Evolutionary conservation across 257 asterid genomes (phyloP).

Genomic region (Osmanthus fragrans): DNA sequence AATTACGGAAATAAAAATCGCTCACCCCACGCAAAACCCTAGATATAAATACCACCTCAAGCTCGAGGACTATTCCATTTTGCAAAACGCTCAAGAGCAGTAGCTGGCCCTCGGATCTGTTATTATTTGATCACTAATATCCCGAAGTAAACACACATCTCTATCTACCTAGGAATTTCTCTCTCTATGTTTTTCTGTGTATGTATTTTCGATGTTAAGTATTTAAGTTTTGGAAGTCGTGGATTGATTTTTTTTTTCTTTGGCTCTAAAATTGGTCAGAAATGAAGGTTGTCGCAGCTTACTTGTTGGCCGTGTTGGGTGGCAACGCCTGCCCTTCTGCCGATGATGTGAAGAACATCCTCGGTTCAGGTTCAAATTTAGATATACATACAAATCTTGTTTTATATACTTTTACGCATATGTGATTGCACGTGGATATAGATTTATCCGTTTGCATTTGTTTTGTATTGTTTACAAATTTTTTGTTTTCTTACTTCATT

Average conservation of each 20-base stretch:
- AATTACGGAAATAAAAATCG: not conserved
- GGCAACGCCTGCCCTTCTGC: slow-evolving; percentile 48
- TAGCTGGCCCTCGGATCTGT: not conserved
- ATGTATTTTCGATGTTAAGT: not conserved
- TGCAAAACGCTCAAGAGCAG: not conserved
- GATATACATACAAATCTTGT: not conserved
- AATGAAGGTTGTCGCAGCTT: slow-evolving; percentile 58
- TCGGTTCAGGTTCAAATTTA: slow-evolving; percentile 33
- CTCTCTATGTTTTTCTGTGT: not conserved
- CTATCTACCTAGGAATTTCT: not conserved
- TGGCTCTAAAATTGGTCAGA: slow-evolving; percentile 16
- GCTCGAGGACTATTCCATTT: not conserved
- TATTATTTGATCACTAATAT: too few relatives aligned
- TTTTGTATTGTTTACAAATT: not conserved
- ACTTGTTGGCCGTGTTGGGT: slow-evolving; percentile 60
- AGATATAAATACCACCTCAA: slow-evolving; percentile 2
- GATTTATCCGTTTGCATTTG: not conserved
- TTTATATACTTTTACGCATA: not conserved
- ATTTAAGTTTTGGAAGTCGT: not conserved
- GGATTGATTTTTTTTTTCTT: not conserved
- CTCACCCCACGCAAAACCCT: slow-evolving; percentile 5
- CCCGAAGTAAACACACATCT: not conserved
- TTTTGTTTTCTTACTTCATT: not conserved
- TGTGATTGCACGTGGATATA: not conserved
- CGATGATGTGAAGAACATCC: slow-evolving; percentile 44